Conservation (phyloP, 2,329 filamentous ascomycete species). For the Cladorrhinum sp. region DNA sequence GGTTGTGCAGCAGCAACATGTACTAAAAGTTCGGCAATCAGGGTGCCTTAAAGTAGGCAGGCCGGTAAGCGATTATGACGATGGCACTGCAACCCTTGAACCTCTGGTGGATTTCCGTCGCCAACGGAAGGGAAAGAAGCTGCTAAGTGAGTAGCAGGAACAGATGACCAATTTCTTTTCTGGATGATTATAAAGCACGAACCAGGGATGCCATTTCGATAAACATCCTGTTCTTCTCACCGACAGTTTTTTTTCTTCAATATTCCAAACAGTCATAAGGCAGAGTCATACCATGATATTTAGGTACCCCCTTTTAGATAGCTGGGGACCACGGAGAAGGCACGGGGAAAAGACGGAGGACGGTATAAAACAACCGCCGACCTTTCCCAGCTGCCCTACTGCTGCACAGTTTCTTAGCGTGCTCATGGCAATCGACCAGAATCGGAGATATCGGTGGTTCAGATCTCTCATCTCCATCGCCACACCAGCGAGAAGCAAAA, state of each 20-base stretch:
- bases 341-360: not conserved
- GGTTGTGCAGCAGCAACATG: not conserved
- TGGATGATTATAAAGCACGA: too few species aligned
- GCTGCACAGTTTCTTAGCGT: not conserved
- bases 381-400: not conserved
- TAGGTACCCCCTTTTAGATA: not conserved
- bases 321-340: not conserved
- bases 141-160: not conserved
- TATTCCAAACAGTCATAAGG: not conserved
- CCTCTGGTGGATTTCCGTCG: not conserved
- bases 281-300: too few species aligned
- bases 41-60: not conserved
- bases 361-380: not conserved
- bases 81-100: not conserved
- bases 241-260: too few species aligned
- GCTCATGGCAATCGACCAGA: not conserved
- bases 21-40: not conserved
- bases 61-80: not conserved
- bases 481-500: not conserved
- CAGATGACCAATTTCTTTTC: not conserved
- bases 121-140: not conserved
- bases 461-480: not conserved
- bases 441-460: slow-evolving; percentile 7
- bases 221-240: too few species aligned
- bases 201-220: too few species aligned